Base-by-base conservation (phyloP, 2,329 filamentous ascomycete genomes). In the Xylaria arbuscula region DNA sequence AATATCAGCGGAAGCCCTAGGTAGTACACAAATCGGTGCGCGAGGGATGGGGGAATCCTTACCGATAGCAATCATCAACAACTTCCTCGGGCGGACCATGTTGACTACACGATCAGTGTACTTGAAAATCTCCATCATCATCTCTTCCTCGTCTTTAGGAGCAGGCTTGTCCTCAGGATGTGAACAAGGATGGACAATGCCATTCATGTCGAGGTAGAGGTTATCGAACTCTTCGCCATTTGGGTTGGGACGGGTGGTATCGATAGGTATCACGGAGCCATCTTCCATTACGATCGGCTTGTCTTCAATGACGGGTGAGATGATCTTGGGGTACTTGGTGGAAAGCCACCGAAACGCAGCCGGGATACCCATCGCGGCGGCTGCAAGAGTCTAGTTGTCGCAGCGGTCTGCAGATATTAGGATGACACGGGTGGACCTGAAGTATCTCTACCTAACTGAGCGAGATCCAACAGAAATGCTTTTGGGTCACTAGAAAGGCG, bases 61-160 rank as follows among this genome's bases (percentile, higher is more conserved):
- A 94, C 92, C 92, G 79, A 99, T 94, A 76, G 96, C 96, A 78
- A 99, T 98, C 92, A 98, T 96, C 64, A 99, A 87, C 57, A 99
- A 84, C 83, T 98, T 98, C 75, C 96, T 90, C 10, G 96, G 96
- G 69, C 96, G 92, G 72, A 97, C 95, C 95, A 99, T 99, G 80
- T 97, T 98, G 73, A 99, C 93, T 28, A 99, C 94, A 68, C 96
- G 92, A 78, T 99, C 94, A n/a, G 96, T 99, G 81, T 99, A 99
- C 78, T 92, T 93, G 85, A 99, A 99, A 70, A 99, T 90, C 78
- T 97, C 97, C 75, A 98, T 80, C 96, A 99, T 99, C 96, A 99
- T 99, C 83, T 98, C 96, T 80, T 97, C 93, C 83, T 99, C 96
- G 69, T 96, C 95, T 77, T 91, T 92, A 11, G 96, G 96, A 3